Conservation (phyloP, 2,329 filamentous ascomycete species). For the Phialocephala sp. region DNA sequence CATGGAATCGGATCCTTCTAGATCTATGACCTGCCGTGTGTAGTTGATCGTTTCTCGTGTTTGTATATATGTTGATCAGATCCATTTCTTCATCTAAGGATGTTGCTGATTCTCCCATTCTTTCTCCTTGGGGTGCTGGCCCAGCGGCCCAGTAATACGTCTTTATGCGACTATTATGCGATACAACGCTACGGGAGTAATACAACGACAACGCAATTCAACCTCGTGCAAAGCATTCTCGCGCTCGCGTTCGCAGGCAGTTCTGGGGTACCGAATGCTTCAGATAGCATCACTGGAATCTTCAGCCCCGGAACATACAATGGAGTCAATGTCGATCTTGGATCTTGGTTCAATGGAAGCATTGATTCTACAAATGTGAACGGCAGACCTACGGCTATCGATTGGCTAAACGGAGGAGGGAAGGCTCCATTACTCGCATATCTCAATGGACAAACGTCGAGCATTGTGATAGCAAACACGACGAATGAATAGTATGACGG, state of each 20-base stretch:
- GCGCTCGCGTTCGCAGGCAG: slow-evolving; percentile 42
- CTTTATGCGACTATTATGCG: slow-evolving; percentile 45
- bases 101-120: too few relatives aligned
- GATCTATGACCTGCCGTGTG: too few relatives aligned
- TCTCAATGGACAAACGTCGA: slow-evolving; percentile 34
- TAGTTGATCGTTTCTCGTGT: too few relatives aligned
- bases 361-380: slow-evolving; percentile 42
- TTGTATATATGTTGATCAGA: too few relatives aligned
- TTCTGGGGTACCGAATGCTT: slow-evolving; percentile 24
- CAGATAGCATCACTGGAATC: slow-evolving; percentile 39
- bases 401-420: slow-evolving; percentile 44
- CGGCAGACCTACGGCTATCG: slow-evolving; percentile 35
- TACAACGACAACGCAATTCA: slow-evolving; percentile 38
- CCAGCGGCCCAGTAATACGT: slow-evolving; percentile 39
- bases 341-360: slow-evolving; percentile 43
- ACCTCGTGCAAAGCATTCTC: slow-evolving; percentile 42
- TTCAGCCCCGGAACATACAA: slow-evolving; percentile 39
- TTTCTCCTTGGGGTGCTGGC: slow-evolving; percentile 8
- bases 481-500: slow-evolving; percentile 42
- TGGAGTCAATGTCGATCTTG: slow-evolving; percentile 35
- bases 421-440: slow-evolving; percentile 37
- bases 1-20: too few relatives aligned
- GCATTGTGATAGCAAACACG: slow-evolving; percentile 32
- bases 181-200: slow-evolving; percentile 35
- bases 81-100: too few relatives aligned